Evolutionary conservation across 805 yeast genomes (phyloP), one percentile per base, ranked within the genome.

Genomic region (Metschnikowia cerradonensis): DNA sequence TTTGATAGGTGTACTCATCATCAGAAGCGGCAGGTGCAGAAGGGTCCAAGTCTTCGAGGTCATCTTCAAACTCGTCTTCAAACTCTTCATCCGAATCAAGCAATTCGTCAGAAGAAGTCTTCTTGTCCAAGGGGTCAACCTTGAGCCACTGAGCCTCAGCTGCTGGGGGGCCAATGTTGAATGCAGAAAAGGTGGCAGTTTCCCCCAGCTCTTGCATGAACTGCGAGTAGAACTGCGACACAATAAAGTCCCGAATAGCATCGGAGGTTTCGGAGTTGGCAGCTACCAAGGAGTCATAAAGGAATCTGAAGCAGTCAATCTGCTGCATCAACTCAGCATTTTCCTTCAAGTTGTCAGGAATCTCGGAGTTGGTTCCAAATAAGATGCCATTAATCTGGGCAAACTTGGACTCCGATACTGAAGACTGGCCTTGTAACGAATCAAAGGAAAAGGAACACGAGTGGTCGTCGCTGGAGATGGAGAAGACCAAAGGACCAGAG

Each of bases 361-460:
- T 36, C 13, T 44, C 47, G 17, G 47, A 15, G 20, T 22, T 33
- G 26, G 47, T 35, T 13, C 47, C 47, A 31, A 44, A 44, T 23
- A 44, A 44, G 14, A 44, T 44, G 34, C 40, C 34, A 17, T 44
- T 44, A 34, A 44, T 44, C 34, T 44, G 47, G 23, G 33, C 22
- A 26, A 44, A 44, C 41, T 44, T 44, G 40, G 47, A 34, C 26
- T 44, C 47, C 19, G 40, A 30, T 5, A 44, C 20, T n/a, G 33
- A 15, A 15, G 34, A 23, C 15, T 23, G n/a, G 23, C 35, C 33
- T 17, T n/a, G 33, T 13, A 23, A 14, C 8, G 47, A 44, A 13
- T 44, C 47, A 31, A 44, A 44, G 26, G 47, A 34, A 33, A 44
- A 44, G 13, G 47, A 44, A 33, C 47, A 44, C 41, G 40, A 35